Percentiles rank a stretch among this genome's conserved stretches.
Conservation (phyloP, 805 yeast genomes). For the Diddensiella santjacobensis region DNA sequence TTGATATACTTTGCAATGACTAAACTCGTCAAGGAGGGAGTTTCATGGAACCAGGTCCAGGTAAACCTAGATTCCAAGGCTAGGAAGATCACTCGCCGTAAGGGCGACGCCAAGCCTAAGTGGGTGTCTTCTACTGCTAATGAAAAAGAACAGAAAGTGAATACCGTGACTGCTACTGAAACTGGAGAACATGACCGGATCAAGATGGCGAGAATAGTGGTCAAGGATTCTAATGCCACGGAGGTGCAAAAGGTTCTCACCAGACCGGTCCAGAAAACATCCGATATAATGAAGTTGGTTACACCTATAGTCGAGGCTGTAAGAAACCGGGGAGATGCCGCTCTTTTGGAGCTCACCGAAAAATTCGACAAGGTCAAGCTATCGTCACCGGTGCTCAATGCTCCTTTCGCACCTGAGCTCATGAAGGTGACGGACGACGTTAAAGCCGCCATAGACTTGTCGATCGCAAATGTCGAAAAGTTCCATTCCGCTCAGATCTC, state of each 20-base stretch:
- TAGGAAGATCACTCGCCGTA: slow-evolving; percentile 83
- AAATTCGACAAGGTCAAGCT: slow-evolving; percentile 86
- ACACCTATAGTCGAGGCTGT: slow-evolving; percentile 84
- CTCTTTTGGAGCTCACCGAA: slow-evolving; percentile 81
- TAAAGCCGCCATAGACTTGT: slow-evolving; percentile 81
- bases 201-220: slow-evolving; percentile 49
- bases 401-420: slow-evolving; percentile 80
- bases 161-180: slow-evolving; percentile 20
- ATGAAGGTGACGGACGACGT: slow-evolving; percentile 72
- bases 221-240: slow-evolving; percentile 37
- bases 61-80: slow-evolving; percentile 78
- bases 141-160: slow-evolving; percentile 18
- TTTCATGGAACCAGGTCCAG: slow-evolving; percentile 75
- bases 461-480: slow-evolving; percentile 80
- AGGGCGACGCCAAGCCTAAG: slow-evolving; percentile 91
- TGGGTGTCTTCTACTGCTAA: slow-evolving; percentile 43
- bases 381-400: slow-evolving; percentile 66
- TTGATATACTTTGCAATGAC: slow-evolving; percentile 63
- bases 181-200: slow-evolving; percentile 37
- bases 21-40: slow-evolving; percentile 71
- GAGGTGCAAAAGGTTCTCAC: slow-evolving; percentile 62
- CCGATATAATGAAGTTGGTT: slow-evolving; percentile 89
- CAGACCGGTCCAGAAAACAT: slow-evolving; percentile 94
- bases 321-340: slow-evolving; percentile 73
- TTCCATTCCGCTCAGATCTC: slow-evolving; percentile 85